Evolutionary conservation across 202 grass and related monocot genomes (phyloP).

Genomic region (Tripidium arundinaceum): DNA sequence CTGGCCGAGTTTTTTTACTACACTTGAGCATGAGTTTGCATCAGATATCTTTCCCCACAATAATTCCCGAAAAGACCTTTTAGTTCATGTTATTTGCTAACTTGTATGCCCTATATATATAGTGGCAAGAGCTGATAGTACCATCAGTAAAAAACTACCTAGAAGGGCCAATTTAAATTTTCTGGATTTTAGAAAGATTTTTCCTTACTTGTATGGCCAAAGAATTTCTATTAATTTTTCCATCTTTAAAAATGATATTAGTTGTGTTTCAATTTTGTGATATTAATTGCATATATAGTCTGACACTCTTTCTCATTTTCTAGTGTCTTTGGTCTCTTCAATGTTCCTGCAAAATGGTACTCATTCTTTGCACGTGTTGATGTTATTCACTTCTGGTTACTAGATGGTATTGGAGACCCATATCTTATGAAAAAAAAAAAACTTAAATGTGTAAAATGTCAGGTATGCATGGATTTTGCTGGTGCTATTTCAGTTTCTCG

Average conservation of each 20-base stretch:
- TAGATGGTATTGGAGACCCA: slow-evolving; percentile 20
- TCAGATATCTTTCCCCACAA: neutral
- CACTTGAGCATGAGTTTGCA: too few species aligned
- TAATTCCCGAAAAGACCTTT: neutral
- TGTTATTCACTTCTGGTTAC: slow-evolving; percentile 26
- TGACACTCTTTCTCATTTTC: slow-evolving; percentile 26
- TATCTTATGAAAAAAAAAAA: neutral
- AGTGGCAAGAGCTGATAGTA: neutral
- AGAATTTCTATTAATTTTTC: neutral
- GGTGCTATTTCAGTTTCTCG: slow-evolving; percentile 88
- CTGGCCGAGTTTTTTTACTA: too few species aligned
- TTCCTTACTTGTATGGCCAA: neutral
- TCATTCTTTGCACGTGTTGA: slow-evolving; percentile 4
- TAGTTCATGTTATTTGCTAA: neutral
- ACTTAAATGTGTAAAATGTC: slow-evolving; percentile 24
- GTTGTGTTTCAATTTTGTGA: slow-evolving; percentile 15
- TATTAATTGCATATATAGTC: slow-evolving; percentile 13
- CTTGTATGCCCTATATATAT: neutral
- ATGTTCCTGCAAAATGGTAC: slow-evolving; percentile 95
- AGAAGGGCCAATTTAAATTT: neutral
- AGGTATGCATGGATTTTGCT: slow-evolving; percentile 98
- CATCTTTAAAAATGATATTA: neutral
- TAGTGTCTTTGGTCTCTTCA: slow-evolving; percentile 99
- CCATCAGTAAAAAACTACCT: neutral
- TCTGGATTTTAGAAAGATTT: neutral